phyloP scores from a whole-genome alignment of 2,329 filamentous ascomycete genomes.

The Arthrobotrys sinensis region DNA sequence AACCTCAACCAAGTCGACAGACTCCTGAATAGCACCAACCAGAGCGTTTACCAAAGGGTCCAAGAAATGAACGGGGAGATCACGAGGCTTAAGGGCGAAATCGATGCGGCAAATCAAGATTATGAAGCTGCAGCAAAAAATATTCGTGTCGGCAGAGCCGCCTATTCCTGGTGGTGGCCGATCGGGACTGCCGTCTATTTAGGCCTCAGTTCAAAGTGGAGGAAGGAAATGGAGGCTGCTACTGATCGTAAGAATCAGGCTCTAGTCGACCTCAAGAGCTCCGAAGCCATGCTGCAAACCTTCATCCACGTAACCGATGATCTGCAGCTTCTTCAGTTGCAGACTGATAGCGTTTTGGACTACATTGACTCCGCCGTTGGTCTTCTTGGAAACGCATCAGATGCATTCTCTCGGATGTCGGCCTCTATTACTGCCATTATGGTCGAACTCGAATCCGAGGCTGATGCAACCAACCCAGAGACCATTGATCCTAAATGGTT shows the following conservation, averaged over 20 bases:
- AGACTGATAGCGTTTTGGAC: conserved; percentile 52
- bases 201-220: conserved; percentile 42
- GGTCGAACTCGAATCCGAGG: conserved; percentile 54
- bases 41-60: conserved; percentile 37
- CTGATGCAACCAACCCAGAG: conserved; percentile 43
- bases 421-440: conserved; percentile 47
- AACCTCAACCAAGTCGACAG: conserved; percentile 53
- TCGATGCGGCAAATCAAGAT: conserved; percentile 28
- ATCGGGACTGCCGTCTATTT: conserved; percentile 51
- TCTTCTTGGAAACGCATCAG: conserved; percentile 42
- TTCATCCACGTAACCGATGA: conserved; percentile 54
- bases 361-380: conserved; percentile 50
- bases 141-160: conserved; percentile 26
- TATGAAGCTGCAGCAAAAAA: conserved; percentile 42
- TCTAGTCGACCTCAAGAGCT: conserved; percentile 7
- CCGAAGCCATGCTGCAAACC: conserved; percentile 20
- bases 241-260: conserved; percentile 36
- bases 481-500: conserved; percentile 57
- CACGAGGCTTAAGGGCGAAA: conserved; percentile 31
- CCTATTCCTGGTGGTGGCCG: conserved; percentile 46
- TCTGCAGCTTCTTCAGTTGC: conserved; percentile 40
- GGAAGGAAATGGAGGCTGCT: conserved; percentile 47
- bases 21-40: conserved; percentile 38
- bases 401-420: conserved; percentile 53
- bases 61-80: conserved; percentile 42